phyloP scores from a whole-genome alignment of 225 moss, liverwort and hornwort genomes.

The Neckera pumila region DNA sequence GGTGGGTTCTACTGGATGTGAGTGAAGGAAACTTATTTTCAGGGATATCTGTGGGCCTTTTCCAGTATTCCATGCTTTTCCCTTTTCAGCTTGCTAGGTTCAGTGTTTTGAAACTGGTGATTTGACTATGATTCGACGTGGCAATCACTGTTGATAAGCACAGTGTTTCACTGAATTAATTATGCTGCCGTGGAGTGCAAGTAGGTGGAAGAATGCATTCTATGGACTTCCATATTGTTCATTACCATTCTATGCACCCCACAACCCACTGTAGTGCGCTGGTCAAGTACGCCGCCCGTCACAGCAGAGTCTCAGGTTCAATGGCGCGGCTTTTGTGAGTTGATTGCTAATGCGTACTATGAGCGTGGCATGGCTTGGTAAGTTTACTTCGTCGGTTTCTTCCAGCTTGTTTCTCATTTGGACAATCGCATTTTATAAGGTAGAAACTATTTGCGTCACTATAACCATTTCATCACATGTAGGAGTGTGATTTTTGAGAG shows the following conservation, averaged over 20 bases:
- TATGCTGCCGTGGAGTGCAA: not conserved
- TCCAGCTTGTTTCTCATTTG: not conserved
- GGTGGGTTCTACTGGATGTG: not conserved
- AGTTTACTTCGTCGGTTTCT: not conserved
- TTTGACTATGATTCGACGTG: not conserved
- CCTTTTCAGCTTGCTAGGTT: not conserved
- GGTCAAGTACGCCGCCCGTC: conserved; percentile 54
- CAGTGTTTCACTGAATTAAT: not conserved
- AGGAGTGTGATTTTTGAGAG: not conserved
- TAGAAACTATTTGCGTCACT: not conserved
- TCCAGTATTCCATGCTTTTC: not conserved
- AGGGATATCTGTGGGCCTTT: not conserved
- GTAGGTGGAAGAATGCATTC: conserved; percentile 53
- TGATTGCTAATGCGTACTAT: conserved; percentile 85
- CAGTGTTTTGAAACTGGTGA: not conserved
- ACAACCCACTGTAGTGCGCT: conserved; percentile 46
- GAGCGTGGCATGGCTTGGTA: conserved; percentile 43
- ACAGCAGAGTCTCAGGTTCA: conserved; percentile 53
- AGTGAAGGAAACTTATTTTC: not conserved
- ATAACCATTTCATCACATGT: not conserved
- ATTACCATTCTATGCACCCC: conserved; percentile 59
- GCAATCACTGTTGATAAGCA: not conserved
- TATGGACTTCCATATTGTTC: conserved; percentile 53
- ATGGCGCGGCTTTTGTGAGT: conserved; percentile 77
- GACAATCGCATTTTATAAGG: not conserved